A percentile compares a stretch with the other conserved stretches of the same genome.
Evolutionary conservation across 345 rosid species (phyloP).

Genomic region (Reutealis trisperma): DNA sequence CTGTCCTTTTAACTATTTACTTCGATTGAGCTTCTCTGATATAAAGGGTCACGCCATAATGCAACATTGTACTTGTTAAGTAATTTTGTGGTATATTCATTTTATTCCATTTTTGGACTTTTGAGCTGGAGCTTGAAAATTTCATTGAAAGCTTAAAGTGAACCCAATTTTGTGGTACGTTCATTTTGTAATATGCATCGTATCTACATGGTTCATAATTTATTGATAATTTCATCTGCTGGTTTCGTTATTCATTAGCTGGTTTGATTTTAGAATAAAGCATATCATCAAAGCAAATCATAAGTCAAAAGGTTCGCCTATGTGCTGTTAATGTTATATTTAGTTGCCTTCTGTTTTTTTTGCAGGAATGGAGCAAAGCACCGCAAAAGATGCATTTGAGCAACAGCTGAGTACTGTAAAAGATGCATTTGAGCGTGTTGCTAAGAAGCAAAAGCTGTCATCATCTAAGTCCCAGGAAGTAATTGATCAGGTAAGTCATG

Average conservation of each 20-base stretch:
- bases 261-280: background rate
- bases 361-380: constrained; percentile 55
- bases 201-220: background rate
- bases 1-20: background rate
- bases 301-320: too few species aligned
- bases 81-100: background rate
- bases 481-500: constrained; percentile 49
- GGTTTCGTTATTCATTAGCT: background rate
- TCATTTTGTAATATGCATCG: background rate
- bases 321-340: background rate
- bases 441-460: constrained; percentile 66
- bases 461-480: constrained; percentile 49
- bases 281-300: too few species aligned
- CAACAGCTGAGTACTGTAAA: constrained; percentile 32
- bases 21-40: background rate
- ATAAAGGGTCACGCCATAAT: background rate
- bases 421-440: constrained; percentile 64
- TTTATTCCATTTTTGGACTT: background rate
- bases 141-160: background rate
- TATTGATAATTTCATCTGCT: background rate
- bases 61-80: background rate
- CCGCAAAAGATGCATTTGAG: constrained; percentile 63
- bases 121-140: background rate
- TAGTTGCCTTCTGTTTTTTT: background rate
- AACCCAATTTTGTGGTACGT: background rate